Evolutionary conservation across 352 stramenopile species (phyloP).

Genomic region (Globisporangium canariense): DNA sequence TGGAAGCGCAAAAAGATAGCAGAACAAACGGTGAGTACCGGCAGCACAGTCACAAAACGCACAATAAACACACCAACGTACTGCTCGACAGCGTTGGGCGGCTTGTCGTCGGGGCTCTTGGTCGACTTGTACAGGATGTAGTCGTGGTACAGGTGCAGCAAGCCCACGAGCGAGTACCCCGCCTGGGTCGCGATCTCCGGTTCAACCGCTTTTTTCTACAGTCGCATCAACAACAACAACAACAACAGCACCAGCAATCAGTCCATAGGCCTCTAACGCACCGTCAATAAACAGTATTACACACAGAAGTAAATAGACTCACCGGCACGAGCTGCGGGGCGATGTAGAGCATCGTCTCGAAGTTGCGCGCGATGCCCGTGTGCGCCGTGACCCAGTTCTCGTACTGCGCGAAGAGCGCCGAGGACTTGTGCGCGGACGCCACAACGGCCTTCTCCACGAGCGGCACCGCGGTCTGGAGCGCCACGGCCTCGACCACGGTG

Average conservation of each 20-base stretch:
- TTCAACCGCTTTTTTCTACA: slow-evolving; percentile 49
- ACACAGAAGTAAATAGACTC: slow-evolving; percentile 9
- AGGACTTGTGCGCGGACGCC: slow-evolving; percentile 4
- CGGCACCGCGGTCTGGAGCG: slow-evolving; percentile 3
- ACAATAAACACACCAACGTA: slow-evolving; percentile 14
- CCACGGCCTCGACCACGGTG: neutral
- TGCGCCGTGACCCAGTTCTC: slow-evolving; percentile 64
- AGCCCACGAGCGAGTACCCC: slow-evolving; percentile 73
- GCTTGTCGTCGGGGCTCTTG: slow-evolving; percentile 15
- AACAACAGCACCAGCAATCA: slow-evolving; percentile 1
- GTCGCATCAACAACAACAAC: neutral
- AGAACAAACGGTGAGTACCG: neutral
- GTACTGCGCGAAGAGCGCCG: slow-evolving; percentile 38
- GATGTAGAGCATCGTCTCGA: slow-evolving; percentile 79
- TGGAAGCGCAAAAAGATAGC: slow-evolving; percentile 17
- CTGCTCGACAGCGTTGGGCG: slow-evolving; percentile 21
- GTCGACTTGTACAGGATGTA: slow-evolving; percentile 72
- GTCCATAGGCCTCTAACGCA: neutral
- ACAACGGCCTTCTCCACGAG: slow-evolving; percentile 8
- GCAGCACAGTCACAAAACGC: neutral
- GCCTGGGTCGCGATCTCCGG: slow-evolving; percentile 67
- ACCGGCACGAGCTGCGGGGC: slow-evolving; percentile 74
- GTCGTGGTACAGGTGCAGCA: slow-evolving; percentile 82
- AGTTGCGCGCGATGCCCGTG: slow-evolving; percentile 59
- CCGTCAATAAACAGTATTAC: neutral